Evolutionary conservation across 2,329 filamentous ascomycete species (phyloP).

Genomic region (Cephalotrichum gorgonifer): DNA sequence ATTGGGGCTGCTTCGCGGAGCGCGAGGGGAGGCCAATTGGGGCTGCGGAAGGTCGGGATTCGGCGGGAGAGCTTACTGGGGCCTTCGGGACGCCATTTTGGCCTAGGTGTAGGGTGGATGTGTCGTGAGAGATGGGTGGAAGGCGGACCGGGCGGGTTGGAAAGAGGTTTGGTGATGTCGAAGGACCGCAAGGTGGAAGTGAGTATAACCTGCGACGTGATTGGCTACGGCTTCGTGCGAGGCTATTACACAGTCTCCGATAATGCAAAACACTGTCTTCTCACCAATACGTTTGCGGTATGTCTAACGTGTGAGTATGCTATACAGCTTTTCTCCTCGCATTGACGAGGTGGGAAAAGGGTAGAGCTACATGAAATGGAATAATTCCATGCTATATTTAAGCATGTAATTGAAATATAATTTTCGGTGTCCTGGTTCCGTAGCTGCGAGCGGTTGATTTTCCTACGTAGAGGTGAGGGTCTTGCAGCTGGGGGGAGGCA

Average conservation of each 20-base stretch:
- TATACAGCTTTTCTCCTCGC: too few relatives aligned
- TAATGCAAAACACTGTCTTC: background rate
- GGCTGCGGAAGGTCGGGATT: background rate
- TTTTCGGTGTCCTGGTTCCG: too few relatives aligned
- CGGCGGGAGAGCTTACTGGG: constrained; percentile 23
- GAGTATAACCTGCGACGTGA: background rate
- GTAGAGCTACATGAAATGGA: too few relatives aligned
- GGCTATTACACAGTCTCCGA: background rate
- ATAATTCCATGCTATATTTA: too few relatives aligned
- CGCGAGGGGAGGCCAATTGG: constrained; percentile 7
- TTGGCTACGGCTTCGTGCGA: background rate
- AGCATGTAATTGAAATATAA: too few relatives aligned
- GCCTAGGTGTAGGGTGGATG: constrained; percentile 11
- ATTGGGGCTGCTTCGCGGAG: background rate
- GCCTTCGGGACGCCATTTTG: constrained; percentile 30
- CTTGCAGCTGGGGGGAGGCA: too few relatives aligned
- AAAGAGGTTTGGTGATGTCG: constrained; percentile 3
- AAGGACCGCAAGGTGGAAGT: background rate
- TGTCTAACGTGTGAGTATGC: background rate
- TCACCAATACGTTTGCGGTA: background rate
- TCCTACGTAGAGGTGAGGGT: too few relatives aligned
- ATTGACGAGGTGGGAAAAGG: too few relatives aligned
- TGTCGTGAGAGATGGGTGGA: background rate
- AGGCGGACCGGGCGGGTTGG: background rate
- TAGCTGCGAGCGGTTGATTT: too few relatives aligned